phyloP scores from a whole-genome alignment of 73 alveolate genomes.

The Loxodes magnus region DNA sequence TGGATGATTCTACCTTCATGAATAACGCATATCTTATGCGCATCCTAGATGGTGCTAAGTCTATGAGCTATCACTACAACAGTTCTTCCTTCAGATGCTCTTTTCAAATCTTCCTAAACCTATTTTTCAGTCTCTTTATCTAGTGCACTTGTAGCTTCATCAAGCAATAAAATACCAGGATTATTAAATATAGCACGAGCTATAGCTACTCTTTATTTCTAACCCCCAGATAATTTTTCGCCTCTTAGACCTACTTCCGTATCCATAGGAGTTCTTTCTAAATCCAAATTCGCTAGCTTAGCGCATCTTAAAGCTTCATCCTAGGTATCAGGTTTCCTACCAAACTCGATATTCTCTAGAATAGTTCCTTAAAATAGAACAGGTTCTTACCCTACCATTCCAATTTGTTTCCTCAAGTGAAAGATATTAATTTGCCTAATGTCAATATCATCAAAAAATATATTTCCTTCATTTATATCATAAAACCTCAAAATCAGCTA shows the following conservation, averaged over 20 bases:
- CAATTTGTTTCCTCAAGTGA: conserved; percentile 51
- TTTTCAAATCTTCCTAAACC: conserved; percentile 61
- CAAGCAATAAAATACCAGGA: conserved; percentile 74
- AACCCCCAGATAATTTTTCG: conserved; percentile 79
- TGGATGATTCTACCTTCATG: too few relatives aligned
- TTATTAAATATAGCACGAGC: conserved; percentile 84
- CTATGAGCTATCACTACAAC: conserved; percentile 74
- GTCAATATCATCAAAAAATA: conserved; percentile 56
- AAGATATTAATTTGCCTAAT: conserved; percentile 23
- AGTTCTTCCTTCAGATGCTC: too few relatives aligned
- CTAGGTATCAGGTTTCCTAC: conserved; percentile 47
- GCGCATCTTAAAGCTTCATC: conserved; percentile 30
- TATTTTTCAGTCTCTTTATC: conserved; percentile 79
- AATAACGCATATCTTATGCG: conserved; percentile 42
- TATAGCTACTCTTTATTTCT: conserved; percentile 79
- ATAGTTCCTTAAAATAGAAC: conserved; percentile 81
- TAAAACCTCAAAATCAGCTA: conserved; percentile 65
- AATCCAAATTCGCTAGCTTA: conserved; percentile 57
- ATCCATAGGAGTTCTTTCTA: conserved; percentile 62
- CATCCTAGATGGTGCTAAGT: conserved; percentile 62
- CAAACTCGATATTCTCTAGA: conserved; percentile 60
- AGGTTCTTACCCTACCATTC: conserved; percentile 85
- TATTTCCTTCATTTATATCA: conserved; percentile 60
- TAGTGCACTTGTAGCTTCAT: conserved; percentile 91
- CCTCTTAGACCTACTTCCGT: conserved; percentile 73